Evolutionary conservation across 345 rosid genomes (phyloP), one percentile per base, ranked within the genome.

Genomic region (Chamaenerion angustifolium): DNA sequence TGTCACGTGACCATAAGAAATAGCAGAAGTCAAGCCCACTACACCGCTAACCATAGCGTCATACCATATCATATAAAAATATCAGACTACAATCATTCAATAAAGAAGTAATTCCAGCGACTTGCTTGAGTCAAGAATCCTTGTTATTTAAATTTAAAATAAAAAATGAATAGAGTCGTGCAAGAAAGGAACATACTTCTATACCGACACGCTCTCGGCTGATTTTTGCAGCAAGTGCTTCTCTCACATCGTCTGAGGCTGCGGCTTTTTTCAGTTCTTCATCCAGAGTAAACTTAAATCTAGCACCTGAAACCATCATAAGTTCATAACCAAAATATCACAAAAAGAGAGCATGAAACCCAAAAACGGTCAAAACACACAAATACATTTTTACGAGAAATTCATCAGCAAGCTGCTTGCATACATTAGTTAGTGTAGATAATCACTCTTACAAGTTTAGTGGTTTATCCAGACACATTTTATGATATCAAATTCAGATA

Each of bases 131-230:
- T 43, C 1, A 16, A 16, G 23, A 57, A 2, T 37, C 49, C 40
- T 15, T 46, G 54, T 17, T 57, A 48, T 44, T 49, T 35, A 37
- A 40, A 37, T 54, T 14, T 16, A 13, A 25, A 49, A 11, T 42
- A 49, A 43, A 42, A 12, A 16, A 50, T 25, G 4, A 18, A 48
- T 21, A 15, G 25, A 57, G 43, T 6, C 27, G 41, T 45, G 42
- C 52, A 43, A 43, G 55, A 52, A 52, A 51, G 5, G 4, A 51
- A 74, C 78, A 58, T 78, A 89, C 92, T 75, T 90, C 98, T 58
- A 71, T 70, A 53, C 98, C 98, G 3, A 90, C 61, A 50, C 95
- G 95, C 74, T 90, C 98, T 75, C 75, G 83, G 69, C 95, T 86
- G 51, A 90, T 67, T 75, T 86, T 90, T 54, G 77, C 81, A 45